Evolutionary conservation across 768 basidiomycete genomes (phyloP), one percentile per base, ranked within the genome.

Genomic region (Tricholoma sp.): DNA sequence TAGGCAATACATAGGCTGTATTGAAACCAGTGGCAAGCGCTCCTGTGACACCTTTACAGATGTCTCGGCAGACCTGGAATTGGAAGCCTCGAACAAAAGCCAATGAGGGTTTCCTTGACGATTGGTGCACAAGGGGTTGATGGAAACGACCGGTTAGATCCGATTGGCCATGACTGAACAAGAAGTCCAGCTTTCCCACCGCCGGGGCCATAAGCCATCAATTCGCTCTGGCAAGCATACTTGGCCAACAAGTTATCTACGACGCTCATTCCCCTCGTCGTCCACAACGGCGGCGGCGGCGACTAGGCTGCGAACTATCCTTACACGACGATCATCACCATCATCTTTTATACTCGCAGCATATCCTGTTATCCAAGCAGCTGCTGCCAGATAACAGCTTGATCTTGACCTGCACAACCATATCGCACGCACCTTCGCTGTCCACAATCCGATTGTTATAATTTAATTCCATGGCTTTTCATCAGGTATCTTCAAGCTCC

Each of bases 401-500:
- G 36, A 55, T 48, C 50, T 50, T 48, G 5, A 42, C 17, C 17
- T 24, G 24, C 17, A 6, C 6, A 10, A 18, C 41, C 17, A 24
- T 24, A 24, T 24, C 24, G 24, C 41, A 10, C 17, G 17, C 18
- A 42, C 7, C 17, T 41, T 29, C 20, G 42, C 37, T 50, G 42
- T 32, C 48, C 28, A 31, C 34, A 36, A 32, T 20, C 39, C 29
- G 18, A 42, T 55, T 28, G 18, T 47, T 49, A 12, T 28, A 37
- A 52, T 39, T 29, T 8, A 41, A 17, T 45, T 39, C 53, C 50
- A 76, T 77, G 75, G 61, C 74, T 37, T 75, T 68, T 65, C 69
- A 71, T 42, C 72, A 72, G 58, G 69, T 75, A 32, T 66, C 75
- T 29, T 59, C 83, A 18, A 71, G 80, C 41, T 87, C 86, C 52